Evolutionary conservation across 2,329 filamentous ascomycete genomes (phyloP), one percentile per base, ranked within the genome.

Genomic region (Fusarium scirpi): DNA sequence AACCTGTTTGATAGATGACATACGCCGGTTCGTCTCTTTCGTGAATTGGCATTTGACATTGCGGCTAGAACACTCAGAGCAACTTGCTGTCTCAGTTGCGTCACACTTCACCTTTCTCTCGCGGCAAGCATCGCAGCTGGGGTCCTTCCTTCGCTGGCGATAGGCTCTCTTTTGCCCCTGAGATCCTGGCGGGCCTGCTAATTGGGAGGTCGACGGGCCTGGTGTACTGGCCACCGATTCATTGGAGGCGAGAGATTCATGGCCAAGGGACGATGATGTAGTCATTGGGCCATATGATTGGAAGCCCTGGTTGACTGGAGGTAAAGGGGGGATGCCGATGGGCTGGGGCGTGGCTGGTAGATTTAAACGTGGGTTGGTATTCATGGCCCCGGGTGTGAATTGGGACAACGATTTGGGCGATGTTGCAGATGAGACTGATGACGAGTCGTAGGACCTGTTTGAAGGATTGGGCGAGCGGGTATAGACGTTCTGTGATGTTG

Each of bases 1-100:
- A 15, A 98, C 93, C 84, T 98, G 96, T 88, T 98, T 99, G 82
- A 98, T 98, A 3, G 95, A 98, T 20, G 96, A 98, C 96, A 99
- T 99, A 67, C 96, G 90, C 63, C 96, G 89, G 79, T 99, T 99
- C 15, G 96, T 99, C 81, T 99, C 96, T 82, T 99, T 99, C 52
- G 96, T 99, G 79, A 99, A 99, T 78, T 98, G 95, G 78, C 96
- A 99, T 80, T 97, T 97, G 71, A 98, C 95, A 78, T 95, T 97
- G 71, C 96, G 91, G 79, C 94, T 98, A 7, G 94, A 96, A 82
- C 96, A 99, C 82, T 99, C 96, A 3, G 96, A 98, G 80, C 96
- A 99, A 81, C 95, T 97, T 13, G 93, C 91, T 20, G 93, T 97
- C 79, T 98, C 96, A 18, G 96, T 98, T 32, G 96, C 96, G 83